phyloP scores from a whole-genome alignment of 441 rosid species.

The Adansonia grandidieri region DNA sequence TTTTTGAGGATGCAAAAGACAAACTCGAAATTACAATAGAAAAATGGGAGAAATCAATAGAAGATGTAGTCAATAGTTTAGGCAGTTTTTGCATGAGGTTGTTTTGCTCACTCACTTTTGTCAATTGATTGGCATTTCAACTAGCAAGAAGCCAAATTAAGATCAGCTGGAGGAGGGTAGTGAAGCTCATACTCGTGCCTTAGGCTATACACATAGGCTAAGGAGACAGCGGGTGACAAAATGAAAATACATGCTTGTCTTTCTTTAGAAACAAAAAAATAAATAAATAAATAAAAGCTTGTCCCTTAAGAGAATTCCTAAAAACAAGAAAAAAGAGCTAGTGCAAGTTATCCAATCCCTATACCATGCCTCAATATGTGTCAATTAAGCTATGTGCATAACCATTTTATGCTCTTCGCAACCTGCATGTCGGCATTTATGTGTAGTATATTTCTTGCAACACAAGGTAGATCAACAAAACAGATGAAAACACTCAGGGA shows the following conservation, averaged over 20 bases:
- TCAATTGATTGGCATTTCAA: not conserved
- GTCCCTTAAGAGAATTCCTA: not conserved
- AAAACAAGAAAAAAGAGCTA: not conserved
- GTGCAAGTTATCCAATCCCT: not conserved
- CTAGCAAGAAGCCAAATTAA: not conserved
- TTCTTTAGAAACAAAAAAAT: not conserved
- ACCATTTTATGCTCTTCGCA: not conserved
- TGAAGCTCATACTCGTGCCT: not conserved
- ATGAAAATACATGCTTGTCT: not conserved
- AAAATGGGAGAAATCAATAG: not conserved
- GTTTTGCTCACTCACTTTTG: not conserved
- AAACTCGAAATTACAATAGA: not conserved
- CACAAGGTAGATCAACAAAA: slow-evolving; percentile 18
- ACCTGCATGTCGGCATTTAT: not conserved
- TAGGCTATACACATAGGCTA: not conserved
- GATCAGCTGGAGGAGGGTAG: not conserved
- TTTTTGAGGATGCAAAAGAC: not conserved
- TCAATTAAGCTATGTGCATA: not conserved
- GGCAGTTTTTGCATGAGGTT: not conserved
- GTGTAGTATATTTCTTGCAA: not conserved
- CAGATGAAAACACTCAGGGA: slow-evolving; percentile 4
- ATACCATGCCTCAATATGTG: not conserved
- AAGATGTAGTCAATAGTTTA: not conserved
- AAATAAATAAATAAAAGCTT: not conserved
- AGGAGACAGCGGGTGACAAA: not conserved